Conservation (phyloP, 2,329 filamentous ascomycete genomes). For the Pseudocercospora eumusae region DNA sequence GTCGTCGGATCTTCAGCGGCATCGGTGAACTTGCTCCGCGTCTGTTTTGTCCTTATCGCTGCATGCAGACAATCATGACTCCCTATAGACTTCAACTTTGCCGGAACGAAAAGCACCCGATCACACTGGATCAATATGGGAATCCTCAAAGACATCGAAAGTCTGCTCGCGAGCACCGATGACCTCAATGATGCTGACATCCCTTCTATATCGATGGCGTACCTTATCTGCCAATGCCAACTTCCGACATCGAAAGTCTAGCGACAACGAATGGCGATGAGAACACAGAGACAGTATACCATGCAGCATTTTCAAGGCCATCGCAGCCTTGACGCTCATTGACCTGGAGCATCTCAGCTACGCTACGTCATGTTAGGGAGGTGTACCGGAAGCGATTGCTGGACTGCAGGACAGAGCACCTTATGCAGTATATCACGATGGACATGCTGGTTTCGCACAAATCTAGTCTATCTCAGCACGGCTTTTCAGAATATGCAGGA, state of each 20-base stretch:
- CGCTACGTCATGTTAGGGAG: slow-evolving; percentile 25
- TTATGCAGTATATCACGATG: slow-evolving; percentile 31
- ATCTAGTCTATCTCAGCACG: slow-evolving; percentile 31
- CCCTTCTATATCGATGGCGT: slow-evolving; percentile 30
- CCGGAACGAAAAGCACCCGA: too few relatives aligned
- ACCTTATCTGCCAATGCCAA: slow-evolving; percentile 27
- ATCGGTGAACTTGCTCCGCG: background rate
- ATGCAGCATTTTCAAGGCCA: slow-evolving; percentile 35
- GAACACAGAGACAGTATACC: slow-evolving; percentile 31
- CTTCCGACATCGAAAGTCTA: slow-evolving; percentile 22
- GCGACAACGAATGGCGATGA: slow-evolving; percentile 26
- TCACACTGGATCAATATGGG: slow-evolving; percentile 7
- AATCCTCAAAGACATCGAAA: slow-evolving; percentile 24
- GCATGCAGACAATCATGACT: background rate
- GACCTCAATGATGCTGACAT: slow-evolving; percentile 20
- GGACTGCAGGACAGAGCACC: slow-evolving; percentile 20
- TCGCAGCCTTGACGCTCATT: slow-evolving; percentile 31
- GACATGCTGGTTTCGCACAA: slow-evolving; percentile 31
- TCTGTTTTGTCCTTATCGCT: background rate
- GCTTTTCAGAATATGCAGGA: slow-evolving; percentile 32
- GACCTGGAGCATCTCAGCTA: slow-evolving; percentile 28
- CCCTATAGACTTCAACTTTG: too few relatives aligned
- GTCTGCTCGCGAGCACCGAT: slow-evolving; percentile 14
- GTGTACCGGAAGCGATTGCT: slow-evolving; percentile 17
- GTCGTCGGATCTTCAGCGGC: too few relatives aligned